Evolutionary conservation across 106 monocot species (phyloP), one percentile per base, ranked within the genome.

Genomic region (Triglochin maritima): DNA sequence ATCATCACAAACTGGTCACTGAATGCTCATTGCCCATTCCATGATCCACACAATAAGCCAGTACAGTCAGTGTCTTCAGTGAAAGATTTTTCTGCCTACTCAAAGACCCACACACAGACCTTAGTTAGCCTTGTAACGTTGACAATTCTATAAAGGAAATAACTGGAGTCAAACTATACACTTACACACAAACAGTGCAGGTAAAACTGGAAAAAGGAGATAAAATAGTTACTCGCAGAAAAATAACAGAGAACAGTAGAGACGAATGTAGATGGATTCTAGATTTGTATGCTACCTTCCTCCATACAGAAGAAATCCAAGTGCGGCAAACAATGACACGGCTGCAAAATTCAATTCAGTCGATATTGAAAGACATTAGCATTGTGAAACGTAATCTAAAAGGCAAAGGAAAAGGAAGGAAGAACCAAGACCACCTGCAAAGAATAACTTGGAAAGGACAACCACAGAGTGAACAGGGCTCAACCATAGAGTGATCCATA

Each of bases 401-500:
- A 0, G 1, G 1, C 29, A 29, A 29, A 29, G 29, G 29, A 29
- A 29, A 29, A 29, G 29, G 29, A 29, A 29, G 43, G 43, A 16
- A 60, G 8, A 55, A 55, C 10, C 2, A 11, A 64, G n/a, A 0
- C 10, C n/a, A 86, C 93, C 89, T 69, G 93, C 93, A 81, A 89
- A 80, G 74, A 94, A 94, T 49, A 94, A 44, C 76, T 94, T 94
- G 63, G 89, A 89, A 50, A 86, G 60, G 43, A 82, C 56, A 44
- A 84, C 16, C 13, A 86, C 17, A 50, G 73, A 62, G 66, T 57
- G 79, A 58, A 89, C 70, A 7, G 89, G 93, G 51, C 80, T 84
- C 93, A 83, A 89, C 93, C 93, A 94, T 16, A 89, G 68, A 62
- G 89, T 50, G 67, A 86, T 69, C 93, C 93, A 94, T 16, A 94